Evolutionary conservation across 331 rosid species (phyloP).

Genomic region (Erythrophleum ivorense): DNA sequence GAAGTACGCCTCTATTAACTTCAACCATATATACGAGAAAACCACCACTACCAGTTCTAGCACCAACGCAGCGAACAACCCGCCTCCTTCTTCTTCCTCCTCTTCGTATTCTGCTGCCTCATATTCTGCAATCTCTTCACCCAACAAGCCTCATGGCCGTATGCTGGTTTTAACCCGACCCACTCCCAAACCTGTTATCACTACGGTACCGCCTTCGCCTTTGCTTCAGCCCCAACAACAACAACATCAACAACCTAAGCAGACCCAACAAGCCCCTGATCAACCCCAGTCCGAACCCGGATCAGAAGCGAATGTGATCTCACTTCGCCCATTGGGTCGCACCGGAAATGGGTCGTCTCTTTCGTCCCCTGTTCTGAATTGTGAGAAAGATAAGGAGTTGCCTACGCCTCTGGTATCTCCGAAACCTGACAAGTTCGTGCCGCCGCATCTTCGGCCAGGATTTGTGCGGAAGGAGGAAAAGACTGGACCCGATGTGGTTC

Average conservation of each 20-base stretch:
- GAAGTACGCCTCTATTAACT: conserved; percentile 55
- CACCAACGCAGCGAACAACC: conserved; percentile 23
- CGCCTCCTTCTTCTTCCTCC: conserved; percentile 41
- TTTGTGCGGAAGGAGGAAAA: conserved; percentile 56
- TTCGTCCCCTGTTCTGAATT: not conserved
- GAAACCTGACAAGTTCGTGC: conserved; percentile 43
- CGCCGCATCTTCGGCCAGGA: conserved; percentile 21
- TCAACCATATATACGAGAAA: conserved; percentile 59
- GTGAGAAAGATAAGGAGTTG: conserved; percentile 40
- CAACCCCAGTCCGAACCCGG: conserved; percentile 33
- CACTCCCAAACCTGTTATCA: conserved; percentile 47
- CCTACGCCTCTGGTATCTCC: conserved; percentile 35
- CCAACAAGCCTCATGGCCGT: conserved; percentile 58
- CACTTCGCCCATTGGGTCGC: conserved; percentile 61
- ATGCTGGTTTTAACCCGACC: conserved; percentile 63
- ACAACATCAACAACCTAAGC: conserved; percentile 13
- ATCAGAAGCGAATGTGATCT: conserved; percentile 43
- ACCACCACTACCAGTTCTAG: conserved; percentile 37
- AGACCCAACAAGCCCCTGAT: conserved; percentile 38
- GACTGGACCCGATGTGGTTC: conserved; percentile 47
- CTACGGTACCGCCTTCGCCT: conserved; percentile 3
- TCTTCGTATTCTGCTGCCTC: conserved; percentile 48
- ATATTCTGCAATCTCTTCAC: conserved; percentile 53
- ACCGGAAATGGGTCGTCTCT: conserved; percentile 45
- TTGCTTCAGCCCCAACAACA: conserved; percentile 22